Base-by-base conservation (phyloP, 805 yeast genomes). In the Saccharomyces mikatae region DNA sequence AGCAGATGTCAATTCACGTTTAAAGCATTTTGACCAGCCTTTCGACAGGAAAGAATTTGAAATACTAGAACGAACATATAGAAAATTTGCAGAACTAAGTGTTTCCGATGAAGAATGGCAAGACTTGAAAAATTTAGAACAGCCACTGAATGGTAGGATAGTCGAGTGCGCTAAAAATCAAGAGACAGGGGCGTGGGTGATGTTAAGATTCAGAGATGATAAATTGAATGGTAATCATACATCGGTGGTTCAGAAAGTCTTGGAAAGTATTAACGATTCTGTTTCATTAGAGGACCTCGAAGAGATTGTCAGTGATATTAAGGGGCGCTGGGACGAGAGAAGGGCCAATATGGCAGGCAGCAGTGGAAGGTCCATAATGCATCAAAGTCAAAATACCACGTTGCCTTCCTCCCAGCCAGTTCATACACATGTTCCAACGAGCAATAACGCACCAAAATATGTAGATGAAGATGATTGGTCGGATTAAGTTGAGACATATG, bases 131-230 rank as follows among this genome's bases (percentile, higher is more conserved):
- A 71, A 64, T 2, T 68, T 85, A 27, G 78, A 80, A 14, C 91
- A 92, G 69, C 96, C 97, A 0, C 76, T 94, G 51, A 89, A 92
- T 64, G 96, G 91, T 24, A 76, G 98, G 57, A 82, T 95, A 30
- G 91, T 84, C 1, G 99, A 94, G 70, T 89, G 94, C 58, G 77
- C 86, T 53, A 80, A 83, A 65, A 86, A 83, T 57, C 73, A 74
- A 26, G 77, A 78, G 49, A 71, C 71, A 22, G 85, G 86, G 2
- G 80, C 78, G 48, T 94, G 99, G 99, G 81, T 82, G 56, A 77
- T 88, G 74, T 69, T 92, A 54, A 77, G 99, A 56, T 94, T 92
- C 70, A 79, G 99, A 67, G 96, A 94, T 72, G 99, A 94, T 70
- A 94, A 94, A 66, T 71, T 80, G 17, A 85, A 87, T 65, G 98